These are phyloP conservation scores for Komagataella populi DNA, from an alignment of 805 yeast genomes.

Conservation along the genomic window DNA sequence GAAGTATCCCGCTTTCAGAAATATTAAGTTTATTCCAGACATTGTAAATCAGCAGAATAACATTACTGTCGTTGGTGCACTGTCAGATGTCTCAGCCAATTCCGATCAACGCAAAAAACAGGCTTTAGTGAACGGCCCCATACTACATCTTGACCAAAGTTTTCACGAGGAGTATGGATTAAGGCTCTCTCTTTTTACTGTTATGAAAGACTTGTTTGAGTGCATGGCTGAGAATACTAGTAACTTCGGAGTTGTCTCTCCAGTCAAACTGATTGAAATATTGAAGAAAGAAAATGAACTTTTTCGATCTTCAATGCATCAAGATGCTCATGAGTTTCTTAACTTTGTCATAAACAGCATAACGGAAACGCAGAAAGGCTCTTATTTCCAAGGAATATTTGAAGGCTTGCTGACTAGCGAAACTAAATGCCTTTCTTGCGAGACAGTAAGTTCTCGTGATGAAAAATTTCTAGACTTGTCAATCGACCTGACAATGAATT, in stretches of 20 bases:
- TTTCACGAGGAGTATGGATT: constrained; percentile 35
- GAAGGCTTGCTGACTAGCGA: constrained; percentile 80
- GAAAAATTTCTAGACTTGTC: constrained; percentile 82
- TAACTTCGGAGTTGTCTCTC: constrained; percentile 75
- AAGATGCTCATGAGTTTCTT: constrained; percentile 95
- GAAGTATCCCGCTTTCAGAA: constrained; percentile 19
- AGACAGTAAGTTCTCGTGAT: constrained; percentile 63
- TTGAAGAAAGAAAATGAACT: constrained; percentile 73
- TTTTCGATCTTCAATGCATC: constrained; percentile 89
- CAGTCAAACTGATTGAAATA: constrained; percentile 57
- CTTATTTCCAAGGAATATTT: constrained; percentile 49
- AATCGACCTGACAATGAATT: constrained; percentile 66
- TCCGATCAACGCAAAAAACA: constrained; percentile 67
- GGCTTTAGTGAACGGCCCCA: constrained; percentile 72
- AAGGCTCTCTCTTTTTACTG: constrained; percentile 39
- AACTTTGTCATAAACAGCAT: constrained; percentile 67
- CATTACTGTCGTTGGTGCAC: constrained; percentile 30
- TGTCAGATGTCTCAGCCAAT: constrained; percentile 26
- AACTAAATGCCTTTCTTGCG: constrained; percentile 84
- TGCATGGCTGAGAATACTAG: constrained; percentile 60
- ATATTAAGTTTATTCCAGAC: constrained; percentile 19
- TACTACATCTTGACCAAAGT: constrained; percentile 67
- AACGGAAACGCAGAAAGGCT: constrained; percentile 22
- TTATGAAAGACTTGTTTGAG: constrained; percentile 79
- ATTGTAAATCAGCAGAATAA: constrained; percentile 26